Conservation (phyloP, 768 basidiomycete species). For the Mycena venus region DNA sequence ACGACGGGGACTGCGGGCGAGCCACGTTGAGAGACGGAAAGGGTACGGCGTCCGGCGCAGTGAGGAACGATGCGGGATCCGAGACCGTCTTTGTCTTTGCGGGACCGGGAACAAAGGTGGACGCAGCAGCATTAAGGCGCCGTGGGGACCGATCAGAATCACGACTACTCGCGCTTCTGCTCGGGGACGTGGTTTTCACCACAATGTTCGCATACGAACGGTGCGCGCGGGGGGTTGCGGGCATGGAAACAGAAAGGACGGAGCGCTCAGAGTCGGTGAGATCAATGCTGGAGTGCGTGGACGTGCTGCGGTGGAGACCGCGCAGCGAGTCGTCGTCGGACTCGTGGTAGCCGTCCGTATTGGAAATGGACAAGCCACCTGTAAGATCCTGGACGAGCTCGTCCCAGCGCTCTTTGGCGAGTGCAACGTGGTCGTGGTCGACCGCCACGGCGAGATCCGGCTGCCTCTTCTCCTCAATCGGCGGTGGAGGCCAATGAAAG, state of each 20-base stretch:
- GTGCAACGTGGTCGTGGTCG: conserved; percentile 49
- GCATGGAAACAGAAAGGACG: conserved; percentile 59
- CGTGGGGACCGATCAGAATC: conserved; percentile 38
- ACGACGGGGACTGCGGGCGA: conserved; percentile 37
- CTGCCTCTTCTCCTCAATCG: conserved; percentile 9
- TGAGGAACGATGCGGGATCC: conserved; percentile 38
- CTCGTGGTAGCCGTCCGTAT: conserved; percentile 32
- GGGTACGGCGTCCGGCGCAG: not conserved
- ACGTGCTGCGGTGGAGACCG: conserved; percentile 47
- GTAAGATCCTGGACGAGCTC: conserved; percentile 56
- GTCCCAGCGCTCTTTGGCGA: conserved; percentile 57
- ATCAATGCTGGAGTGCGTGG: conserved; percentile 56
- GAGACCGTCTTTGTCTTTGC: conserved; percentile 43
- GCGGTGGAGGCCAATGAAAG: conserved; percentile 44
- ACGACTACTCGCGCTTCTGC: conserved; percentile 34
- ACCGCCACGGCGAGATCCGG: conserved; percentile 37
- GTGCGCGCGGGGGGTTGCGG: conserved; percentile 65
- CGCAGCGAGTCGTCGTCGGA: conserved; percentile 32
- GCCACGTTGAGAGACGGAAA: conserved; percentile 33
- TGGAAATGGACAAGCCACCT: conserved; percentile 42
- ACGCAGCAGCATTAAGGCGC: conserved; percentile 59
- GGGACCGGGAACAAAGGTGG: conserved; percentile 58
- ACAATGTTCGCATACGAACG: conserved; percentile 51
- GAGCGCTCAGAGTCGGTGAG: conserved; percentile 59
- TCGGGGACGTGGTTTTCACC: conserved; percentile 51